Conservation (phyloP, 2,329 filamentous ascomycete genomes). For the Paraconiothyrium brasiliense region DNA sequence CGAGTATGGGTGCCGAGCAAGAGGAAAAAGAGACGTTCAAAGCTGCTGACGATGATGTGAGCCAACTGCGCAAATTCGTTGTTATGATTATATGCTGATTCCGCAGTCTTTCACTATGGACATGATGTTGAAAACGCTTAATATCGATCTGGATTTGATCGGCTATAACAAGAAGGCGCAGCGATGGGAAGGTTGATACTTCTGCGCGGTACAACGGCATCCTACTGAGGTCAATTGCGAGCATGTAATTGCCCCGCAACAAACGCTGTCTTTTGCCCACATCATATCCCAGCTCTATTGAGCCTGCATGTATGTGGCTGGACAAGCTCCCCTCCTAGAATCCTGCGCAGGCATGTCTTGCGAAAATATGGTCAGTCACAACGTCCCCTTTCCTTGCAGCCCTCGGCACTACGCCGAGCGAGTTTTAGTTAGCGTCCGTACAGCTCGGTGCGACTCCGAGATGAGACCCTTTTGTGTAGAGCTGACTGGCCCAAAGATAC, state of each 20-base stretch:
- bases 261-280: neutral
- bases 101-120: constrained; percentile 71
- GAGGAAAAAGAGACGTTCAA: constrained; percentile 52
- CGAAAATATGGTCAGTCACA: neutral
- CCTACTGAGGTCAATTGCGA: neutral
- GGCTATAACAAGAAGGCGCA: constrained; percentile 68
- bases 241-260: neutral
- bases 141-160: constrained; percentile 70
- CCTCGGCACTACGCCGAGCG: no score
- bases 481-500: neutral
- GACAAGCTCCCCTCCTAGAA: no score
- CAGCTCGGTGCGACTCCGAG: neutral
- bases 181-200: constrained; percentile 64
- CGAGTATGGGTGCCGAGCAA: constrained; percentile 47
- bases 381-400: neutral
- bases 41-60: constrained; percentile 50
- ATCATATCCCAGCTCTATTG: neutral
- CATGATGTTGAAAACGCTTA: constrained; percentile 73
- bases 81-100: neutral
- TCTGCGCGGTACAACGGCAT: neutral
- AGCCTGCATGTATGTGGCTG: neutral
- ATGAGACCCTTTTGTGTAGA: neutral
- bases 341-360: neutral
- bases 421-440: neutral
- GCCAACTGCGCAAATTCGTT: constrained; percentile 20